Base-by-base conservation (phyloP, 139 green algal species). In the Tetradesmus obliquus region DNA sequence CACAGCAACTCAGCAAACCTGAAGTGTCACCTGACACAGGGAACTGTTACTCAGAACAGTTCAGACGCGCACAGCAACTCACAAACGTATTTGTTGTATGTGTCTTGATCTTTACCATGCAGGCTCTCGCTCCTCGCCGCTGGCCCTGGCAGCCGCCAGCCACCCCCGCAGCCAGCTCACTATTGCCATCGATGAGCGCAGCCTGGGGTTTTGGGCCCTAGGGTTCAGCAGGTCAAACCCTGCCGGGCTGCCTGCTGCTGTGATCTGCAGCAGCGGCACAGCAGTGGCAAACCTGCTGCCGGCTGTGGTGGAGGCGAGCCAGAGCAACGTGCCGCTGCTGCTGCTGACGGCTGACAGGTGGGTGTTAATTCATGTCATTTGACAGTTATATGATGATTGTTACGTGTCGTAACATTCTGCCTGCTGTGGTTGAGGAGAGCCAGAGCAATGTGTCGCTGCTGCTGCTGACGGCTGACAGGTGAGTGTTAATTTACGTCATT, bases 271-370 rank as follows among this genome's bases (percentile, higher is more conserved):
- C 96, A 98, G 95, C 55, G 98, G 98, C 82, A 99, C 98, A 0
- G 98, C 98, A 2, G 98, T 99, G 8, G 97, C 97, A 74, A 99
- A 99, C 95, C 95, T 99, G 92, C 93, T 99, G 72, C 98, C 98
- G 20, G 96, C 98, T 2, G 98, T 97, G 13, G 96, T 99, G n/a
- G 98, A 99, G 93, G 97, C 97, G 0, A 91, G 76, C 6, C 95
- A 98, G 84, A 93, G 92, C 32, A 91, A 93, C 8, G 95, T 99
- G 76, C 98, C 98, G 24, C 84, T 99, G 94, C 93, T 99, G 80
- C 86, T 99, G 76, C 93, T 99, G 2, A 99, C 98, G 0, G 98
- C 98, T 12, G 98, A 99, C 91, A 76, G 66, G 66, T 76, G 66
- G 66, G 66, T 74, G 66, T n/a, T 17, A 71, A 9, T 12, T 17